Conservation (phyloP, 2,329 filamentous ascomycete species). For the Claviceps cyperi region DNA sequence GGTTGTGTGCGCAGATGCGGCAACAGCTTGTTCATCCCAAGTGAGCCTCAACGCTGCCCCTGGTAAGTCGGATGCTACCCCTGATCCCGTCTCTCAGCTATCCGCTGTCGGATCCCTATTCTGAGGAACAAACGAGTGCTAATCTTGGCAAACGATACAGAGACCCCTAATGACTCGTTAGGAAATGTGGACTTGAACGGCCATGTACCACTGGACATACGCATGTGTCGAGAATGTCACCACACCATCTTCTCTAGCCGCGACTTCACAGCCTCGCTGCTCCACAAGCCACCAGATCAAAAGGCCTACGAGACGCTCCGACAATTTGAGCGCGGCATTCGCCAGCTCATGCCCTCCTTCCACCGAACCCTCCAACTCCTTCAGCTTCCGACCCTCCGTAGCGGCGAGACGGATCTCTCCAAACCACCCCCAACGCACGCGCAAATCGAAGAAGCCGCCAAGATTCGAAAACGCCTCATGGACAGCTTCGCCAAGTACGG, state of each 20-base stretch:
- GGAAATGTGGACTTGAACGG: constrained; percentile 24
- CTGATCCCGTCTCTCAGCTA: too few relatives aligned
- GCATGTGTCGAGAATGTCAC: constrained; percentile 86
- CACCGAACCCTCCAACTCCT: constrained; percentile 61
- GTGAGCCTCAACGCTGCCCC: constrained; percentile 62
- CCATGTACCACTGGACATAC: constrained; percentile 61
- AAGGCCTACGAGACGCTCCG: constrained; percentile 69
- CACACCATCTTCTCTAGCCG: constrained; percentile 46
- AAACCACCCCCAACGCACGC: constrained; percentile 37
- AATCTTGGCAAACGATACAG: neutral
- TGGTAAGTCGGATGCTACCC: constrained; percentile 19
- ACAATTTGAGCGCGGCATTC: constrained; percentile 80
- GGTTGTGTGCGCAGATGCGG: constrained; percentile 79
- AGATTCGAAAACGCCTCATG: constrained; percentile 76
- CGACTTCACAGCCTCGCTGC: constrained; percentile 61
- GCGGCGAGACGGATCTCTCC: constrained; percentile 21
- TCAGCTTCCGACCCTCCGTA: constrained; percentile 37
- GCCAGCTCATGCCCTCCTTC: constrained; percentile 67
- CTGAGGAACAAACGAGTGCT: neutral
- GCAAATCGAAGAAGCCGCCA: constrained; percentile 73
- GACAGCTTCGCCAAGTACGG: constrained; percentile 86
- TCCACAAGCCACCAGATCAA: constrained; percentile 56
- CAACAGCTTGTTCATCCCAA: constrained; percentile 73
- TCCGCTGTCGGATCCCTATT: too few relatives aligned
- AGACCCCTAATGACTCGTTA: constrained; percentile 19